phyloP scores from a whole-genome alignment of 2,329 filamentous ascomycete species.

The Orbilia brochopaga region DNA sequence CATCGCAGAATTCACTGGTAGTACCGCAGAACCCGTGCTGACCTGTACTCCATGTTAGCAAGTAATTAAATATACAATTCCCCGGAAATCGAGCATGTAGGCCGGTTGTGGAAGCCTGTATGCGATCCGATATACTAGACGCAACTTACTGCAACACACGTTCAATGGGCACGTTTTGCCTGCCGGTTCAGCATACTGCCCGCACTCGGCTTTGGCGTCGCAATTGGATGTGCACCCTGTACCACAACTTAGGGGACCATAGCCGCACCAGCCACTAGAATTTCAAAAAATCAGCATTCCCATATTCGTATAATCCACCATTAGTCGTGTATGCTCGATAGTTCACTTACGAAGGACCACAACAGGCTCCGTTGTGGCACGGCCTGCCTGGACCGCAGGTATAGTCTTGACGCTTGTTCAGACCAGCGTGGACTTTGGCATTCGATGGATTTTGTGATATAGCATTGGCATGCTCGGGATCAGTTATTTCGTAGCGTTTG shows the following conservation, averaged over 20 bases:
- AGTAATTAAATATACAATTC: slow-evolving; percentile 11
- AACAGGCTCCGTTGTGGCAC: slow-evolving; percentile 53
- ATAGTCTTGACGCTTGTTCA: slow-evolving; percentile 36
- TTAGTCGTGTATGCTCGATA: slow-evolving; percentile 7
- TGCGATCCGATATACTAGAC: not conserved
- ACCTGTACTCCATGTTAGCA: slow-evolving; percentile 5
- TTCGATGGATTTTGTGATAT: slow-evolving; percentile 36
- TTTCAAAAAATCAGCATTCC: slow-evolving; percentile 16
- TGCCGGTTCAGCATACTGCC: slow-evolving; percentile 29
- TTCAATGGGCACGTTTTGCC: slow-evolving; percentile 46
- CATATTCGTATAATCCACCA: slow-evolving; percentile 6
- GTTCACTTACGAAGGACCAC: slow-evolving; percentile 47
- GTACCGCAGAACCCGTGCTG: slow-evolving; percentile 52
- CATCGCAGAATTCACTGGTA: slow-evolving; percentile 49
- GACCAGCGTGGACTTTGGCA: slow-evolving; percentile 35
- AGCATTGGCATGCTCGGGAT: slow-evolving; percentile 28
- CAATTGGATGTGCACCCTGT: slow-evolving; percentile 37
- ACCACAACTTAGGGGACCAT: slow-evolving; percentile 20
- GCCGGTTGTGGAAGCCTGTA: not conserved
- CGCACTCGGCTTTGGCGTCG: slow-evolving; percentile 45
- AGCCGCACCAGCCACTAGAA: slow-evolving; percentile 25
- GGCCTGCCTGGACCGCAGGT: slow-evolving; percentile 35
- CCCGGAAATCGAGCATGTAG: slow-evolving; percentile 3
- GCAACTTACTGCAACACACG: slow-evolving; percentile 41
- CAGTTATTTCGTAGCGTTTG: slow-evolving; percentile 36